These are phyloP conservation scores for Ballota nigra DNA, from an alignment of 257 asterid genomes.

Conservation along the genomic window DNA sequence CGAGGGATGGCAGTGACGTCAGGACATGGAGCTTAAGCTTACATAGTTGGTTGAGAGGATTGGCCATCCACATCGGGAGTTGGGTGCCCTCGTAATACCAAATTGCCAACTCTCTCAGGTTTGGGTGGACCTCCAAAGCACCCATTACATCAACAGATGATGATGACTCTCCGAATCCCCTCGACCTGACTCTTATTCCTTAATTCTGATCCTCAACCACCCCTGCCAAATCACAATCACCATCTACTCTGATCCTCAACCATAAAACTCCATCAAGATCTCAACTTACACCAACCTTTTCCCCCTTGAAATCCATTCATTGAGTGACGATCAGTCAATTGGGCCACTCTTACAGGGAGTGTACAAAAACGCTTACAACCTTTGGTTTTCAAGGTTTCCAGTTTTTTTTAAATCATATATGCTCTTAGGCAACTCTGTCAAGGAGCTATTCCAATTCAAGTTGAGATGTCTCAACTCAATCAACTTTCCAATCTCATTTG, in stretches of 20 bases:
- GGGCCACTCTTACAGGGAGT: conserved; percentile 2
- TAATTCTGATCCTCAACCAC: conserved; percentile 18
- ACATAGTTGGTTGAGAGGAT: too few species aligned
- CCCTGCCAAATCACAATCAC: background rate
- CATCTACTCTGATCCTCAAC: background rate
- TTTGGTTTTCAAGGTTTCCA: background rate
- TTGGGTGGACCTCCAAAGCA: too few species aligned
- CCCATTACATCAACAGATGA: too few species aligned
- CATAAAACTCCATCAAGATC: background rate
- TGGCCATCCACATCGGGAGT: too few species aligned
- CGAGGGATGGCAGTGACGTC: too few species aligned
- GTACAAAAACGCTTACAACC: background rate
- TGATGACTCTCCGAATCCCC: background rate
- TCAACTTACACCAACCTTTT: background rate
- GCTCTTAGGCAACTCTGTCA: background rate
- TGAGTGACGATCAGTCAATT: background rate
- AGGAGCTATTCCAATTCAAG: background rate
- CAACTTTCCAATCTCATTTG: too few species aligned
- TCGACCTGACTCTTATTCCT: background rate
- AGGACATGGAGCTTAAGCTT: too few species aligned
- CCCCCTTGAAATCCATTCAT: background rate
- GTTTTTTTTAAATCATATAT: background rate
- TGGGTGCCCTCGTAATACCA: too few species aligned
- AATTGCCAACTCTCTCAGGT: too few species aligned
- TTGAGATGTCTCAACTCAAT: too few species aligned